Evolutionary conservation across 2,329 filamentous ascomycete genomes (phyloP), one percentile per base, ranked within the genome.

Genomic region (Epichloe scottii): DNA sequence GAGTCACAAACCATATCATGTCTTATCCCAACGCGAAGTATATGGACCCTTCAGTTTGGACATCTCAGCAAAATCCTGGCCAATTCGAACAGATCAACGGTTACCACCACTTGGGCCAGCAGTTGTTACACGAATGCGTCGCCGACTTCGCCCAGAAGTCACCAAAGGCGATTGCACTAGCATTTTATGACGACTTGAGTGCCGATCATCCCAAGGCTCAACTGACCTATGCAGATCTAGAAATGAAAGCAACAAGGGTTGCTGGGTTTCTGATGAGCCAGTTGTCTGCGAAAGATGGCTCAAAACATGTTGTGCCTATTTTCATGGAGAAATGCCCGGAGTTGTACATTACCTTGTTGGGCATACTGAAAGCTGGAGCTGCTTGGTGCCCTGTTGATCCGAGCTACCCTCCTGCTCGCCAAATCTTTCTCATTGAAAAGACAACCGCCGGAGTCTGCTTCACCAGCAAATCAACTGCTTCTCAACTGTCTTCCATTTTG

Each of bases 381-480:
- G 69, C 67, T 1, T 71, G 66, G 62, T 70, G 64, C 52, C 67
- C 68, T 0, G 65, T 71, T 30, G 68, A 71, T 53, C 60, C 66
- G 10, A 64, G 64, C 5, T 68, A 66, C 17, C 67, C 68, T 15
- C 34, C 63, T 11, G 64, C 64, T 48, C 60, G 68, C 43, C 66
- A 65, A n/a, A 66, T 66, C 45, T 64, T 66, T 26, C 59, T 70
- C 3, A 65, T 71, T 35, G 60, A 60, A 15, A 60, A 66, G 19
- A 69, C 66, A 5, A 34, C 60, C 58, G 19, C 58, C 62, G 21
- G 63, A 59, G 26, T 51, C 5, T 30, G 47, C 10, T 39, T 48
- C 7, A 40, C 46, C 5, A 42, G 40, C 40, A 3, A 42, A 21
- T 26, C 39, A 1, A 54, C 55, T 1, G 44, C 48, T 11, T 60